Evolutionary conservation across 1,284 basidiomycete genomes (phyloP).

Genomic region (Microbotryum silenes-acaulis): DNA sequence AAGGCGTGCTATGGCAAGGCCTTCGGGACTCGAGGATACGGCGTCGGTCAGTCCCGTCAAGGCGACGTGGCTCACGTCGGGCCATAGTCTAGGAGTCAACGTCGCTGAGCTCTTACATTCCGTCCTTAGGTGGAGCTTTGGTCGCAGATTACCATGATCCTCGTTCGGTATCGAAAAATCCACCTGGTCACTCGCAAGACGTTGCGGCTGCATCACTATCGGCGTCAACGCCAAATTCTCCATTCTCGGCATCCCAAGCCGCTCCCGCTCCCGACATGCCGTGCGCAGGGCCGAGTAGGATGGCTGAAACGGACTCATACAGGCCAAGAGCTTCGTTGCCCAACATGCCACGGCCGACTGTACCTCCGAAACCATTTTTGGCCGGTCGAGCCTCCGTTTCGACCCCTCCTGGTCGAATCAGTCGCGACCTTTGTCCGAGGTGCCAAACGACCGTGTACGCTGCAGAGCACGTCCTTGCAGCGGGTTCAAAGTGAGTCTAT

Average conservation of each 20-base stretch:
- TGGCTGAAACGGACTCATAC: not conserved
- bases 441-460: slow-evolving; percentile 18
- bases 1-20: slow-evolving; percentile 15
- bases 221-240: not conserved
- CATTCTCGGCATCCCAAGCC: not conserved
- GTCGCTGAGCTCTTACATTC: not conserved
- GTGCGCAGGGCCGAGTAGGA: not conserved
- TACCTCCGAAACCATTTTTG: not conserved
- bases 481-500: slow-evolving; percentile 8
- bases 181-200: not conserved
- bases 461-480: slow-evolving; percentile 15
- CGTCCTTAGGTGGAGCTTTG: not conserved
- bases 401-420: not conserved
- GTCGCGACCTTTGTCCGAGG: slow-evolving; percentile 7
- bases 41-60: slow-evolving; percentile 9
- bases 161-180: slow-evolving; percentile 13
- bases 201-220: not conserved
- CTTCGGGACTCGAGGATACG: slow-evolving; percentile 25
- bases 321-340: not conserved
- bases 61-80: not conserved
- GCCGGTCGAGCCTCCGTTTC: not conserved
- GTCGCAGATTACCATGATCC: slow-evolving; percentile 9
- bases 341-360: not conserved
- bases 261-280: not conserved
- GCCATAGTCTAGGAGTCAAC: not conserved